These are phyloP conservation scores for Corylus heterophylla DNA, from an alignment of 306 rosid genomes.

Conservation along the genomic window DNA sequence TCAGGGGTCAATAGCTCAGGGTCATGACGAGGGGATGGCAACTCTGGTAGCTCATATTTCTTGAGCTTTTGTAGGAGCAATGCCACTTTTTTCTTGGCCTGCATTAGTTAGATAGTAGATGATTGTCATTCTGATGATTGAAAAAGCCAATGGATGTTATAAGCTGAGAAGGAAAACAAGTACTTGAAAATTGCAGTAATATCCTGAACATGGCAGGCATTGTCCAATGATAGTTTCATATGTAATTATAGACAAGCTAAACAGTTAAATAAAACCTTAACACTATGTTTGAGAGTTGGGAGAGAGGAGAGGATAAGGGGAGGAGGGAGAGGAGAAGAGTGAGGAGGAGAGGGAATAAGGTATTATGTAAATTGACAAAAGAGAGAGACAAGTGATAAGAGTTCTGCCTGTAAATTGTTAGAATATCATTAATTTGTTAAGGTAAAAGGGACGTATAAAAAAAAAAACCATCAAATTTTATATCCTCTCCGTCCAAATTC, in stretches of 20 bases:
- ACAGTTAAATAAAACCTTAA: neutral
- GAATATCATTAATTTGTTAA: too few relatives aligned
- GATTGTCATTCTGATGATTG: conserved; percentile 26
- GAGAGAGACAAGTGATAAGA: too few relatives aligned
- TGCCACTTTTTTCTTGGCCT: conserved; percentile 98
- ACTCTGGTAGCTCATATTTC: conserved; percentile 92
- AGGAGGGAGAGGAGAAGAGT: too few relatives aligned
- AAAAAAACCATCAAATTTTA: neutral
- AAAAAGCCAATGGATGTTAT: conserved; percentile 6
- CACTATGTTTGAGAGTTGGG: neutral
- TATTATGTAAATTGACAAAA: too few relatives aligned
- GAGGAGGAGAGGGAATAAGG: too few relatives aligned
- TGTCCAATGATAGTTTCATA: neutral
- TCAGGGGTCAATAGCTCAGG: conserved; percentile 87
- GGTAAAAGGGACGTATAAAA: too few relatives aligned
- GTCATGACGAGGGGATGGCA: conserved; percentile 86
- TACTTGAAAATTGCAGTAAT: conserved; percentile 11
- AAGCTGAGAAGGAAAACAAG: neutral
- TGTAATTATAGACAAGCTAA: neutral
- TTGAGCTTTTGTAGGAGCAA: conserved; percentile 86
- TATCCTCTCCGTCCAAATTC: neutral
- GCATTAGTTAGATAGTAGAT: conserved; percentile 28
- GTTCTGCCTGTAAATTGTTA: too few relatives aligned
- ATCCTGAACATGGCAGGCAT: neutral
- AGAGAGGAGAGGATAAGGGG: neutral